A percentile compares a stretch with the other conserved stretches of the same genome.
phyloP scores from a whole-genome alignment of 192 early-diverging fungal species.

The Podila horticola region DNA sequence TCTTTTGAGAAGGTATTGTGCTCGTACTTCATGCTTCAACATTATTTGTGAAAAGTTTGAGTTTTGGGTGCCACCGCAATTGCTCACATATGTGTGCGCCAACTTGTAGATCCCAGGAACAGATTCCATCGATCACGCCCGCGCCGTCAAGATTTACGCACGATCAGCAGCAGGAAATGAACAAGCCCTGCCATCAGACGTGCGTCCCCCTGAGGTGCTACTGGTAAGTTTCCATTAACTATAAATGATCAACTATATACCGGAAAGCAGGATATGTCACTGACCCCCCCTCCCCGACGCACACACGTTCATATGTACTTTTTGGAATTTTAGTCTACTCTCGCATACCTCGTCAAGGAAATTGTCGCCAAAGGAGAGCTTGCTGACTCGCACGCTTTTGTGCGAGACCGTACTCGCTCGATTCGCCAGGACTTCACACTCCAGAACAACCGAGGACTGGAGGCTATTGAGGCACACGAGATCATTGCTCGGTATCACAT shows the following conservation, averaged over 20 bases:
- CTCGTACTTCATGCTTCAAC: neutral
- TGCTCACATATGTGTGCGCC: too few relatives aligned
- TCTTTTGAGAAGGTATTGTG: conserved; percentile 74
- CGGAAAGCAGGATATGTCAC: neutral
- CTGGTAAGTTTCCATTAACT: conserved; percentile 52
- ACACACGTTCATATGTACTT: neutral
- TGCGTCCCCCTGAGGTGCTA: conserved; percentile 82
- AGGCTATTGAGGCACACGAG: conserved; percentile 79
- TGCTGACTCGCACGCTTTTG: conserved; percentile 76
- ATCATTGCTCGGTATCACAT: conserved; percentile 91
- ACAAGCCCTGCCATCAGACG: conserved; percentile 87
- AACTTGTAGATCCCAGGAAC: conserved; percentile 61
- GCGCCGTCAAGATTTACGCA: conserved; percentile 85
- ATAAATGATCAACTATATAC: neutral
- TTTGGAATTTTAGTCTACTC: conserved; percentile 49
- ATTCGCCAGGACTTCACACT: conserved; percentile 90
- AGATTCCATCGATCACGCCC: conserved; percentile 66
- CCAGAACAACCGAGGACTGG: conserved; percentile 79
- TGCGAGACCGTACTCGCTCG: conserved; percentile 86
- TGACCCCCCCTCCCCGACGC: neutral
- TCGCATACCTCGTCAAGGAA: conserved; percentile 72
- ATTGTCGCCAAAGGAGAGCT: conserved; percentile 68
- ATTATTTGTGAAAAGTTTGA: neutral
- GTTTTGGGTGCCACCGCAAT: too few relatives aligned
- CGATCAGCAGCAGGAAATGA: conserved; percentile 88